Evolutionary conservation across 306 rosid genomes (phyloP), one percentile per base, ranked within the genome.

Genomic region (Crataegus laevigata): DNA sequence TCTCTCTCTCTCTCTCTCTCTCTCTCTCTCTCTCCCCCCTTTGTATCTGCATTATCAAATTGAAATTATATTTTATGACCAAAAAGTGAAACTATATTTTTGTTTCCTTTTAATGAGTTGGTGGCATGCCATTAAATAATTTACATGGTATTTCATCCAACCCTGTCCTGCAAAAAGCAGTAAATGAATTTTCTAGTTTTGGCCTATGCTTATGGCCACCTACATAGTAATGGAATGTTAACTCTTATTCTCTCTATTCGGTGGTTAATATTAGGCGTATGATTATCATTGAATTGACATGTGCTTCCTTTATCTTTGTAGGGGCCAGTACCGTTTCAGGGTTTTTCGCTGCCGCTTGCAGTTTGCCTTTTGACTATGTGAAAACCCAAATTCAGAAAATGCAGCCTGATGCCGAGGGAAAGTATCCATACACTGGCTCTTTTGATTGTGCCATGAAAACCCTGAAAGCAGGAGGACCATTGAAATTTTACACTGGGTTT

Each of bases 351-450:
- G 81, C 99, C 8, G 99, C 97, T 57, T 94, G 96, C 89, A 94
- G 96, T 89, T 86, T 94, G 80, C 98, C 98, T 52, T 94, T 92
- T 77, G 97, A 94, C 81, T 94, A 94, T 24, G 96, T 94, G 47
- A 94, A 94, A 84, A 94, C 99, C 64, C 99, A 94, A 77, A 92
- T 92, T 70, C 99, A 92, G 87, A 94, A 92, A 82, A 94, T 94
- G 99, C 97, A 94, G 78, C 97, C 99, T 22, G 90, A 94, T 84
- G 96, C 97, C 22, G 85, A 86, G 21, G 99, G 97, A 74, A 90
- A 88, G 85, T 89, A 85, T 80, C 99, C 97, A 30, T 94, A 90
- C 87, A 82, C 93, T 3, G 96, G 99, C 54, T 94, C 99, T 62
- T 24, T 92, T 62, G 96, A 94, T 77, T 94, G 99, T 87, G 88